Evolutionary conservation across 106 monocot species (phyloP).

Genomic region (Triglochin maritima): DNA sequence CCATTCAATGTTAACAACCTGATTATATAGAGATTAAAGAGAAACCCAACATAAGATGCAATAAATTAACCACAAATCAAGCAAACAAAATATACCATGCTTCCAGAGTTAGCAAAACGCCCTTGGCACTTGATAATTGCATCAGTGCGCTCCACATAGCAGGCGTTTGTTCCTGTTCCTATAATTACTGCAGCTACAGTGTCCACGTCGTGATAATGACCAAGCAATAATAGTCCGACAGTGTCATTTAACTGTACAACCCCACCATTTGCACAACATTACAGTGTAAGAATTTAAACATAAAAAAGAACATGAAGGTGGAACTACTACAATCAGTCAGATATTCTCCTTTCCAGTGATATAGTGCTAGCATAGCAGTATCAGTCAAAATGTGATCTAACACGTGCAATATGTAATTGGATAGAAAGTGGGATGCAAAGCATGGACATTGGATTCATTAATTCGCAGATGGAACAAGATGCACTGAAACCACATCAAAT

Average conservation of each 20-base stretch:
- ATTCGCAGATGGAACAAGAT: too few relatives aligned
- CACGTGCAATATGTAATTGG: too few relatives aligned
- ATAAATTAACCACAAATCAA: not conserved
- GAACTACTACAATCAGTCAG: too few relatives aligned
- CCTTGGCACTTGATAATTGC: slow-evolving; percentile 89
- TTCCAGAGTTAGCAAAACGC: slow-evolving; percentile 64
- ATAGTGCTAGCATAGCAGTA: too few relatives aligned
- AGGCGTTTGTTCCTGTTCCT: slow-evolving; percentile 81
- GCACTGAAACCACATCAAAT: too few relatives aligned
- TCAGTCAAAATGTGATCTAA: too few relatives aligned
- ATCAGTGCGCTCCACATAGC: slow-evolving; percentile 71
- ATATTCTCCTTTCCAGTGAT: too few relatives aligned
- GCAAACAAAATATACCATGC: slow-evolving; percentile 43
- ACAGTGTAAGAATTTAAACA: too few relatives aligned
- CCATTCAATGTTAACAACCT: slow-evolving; percentile 99
- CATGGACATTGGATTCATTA: too few relatives aligned
- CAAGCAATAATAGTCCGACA: slow-evolving; percentile 73
- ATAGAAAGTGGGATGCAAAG: not conserved
- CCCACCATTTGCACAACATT: too few relatives aligned
- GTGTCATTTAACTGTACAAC: slow-evolving; percentile 70
- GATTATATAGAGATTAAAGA: slow-evolving; percentile 1
- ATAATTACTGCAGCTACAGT: slow-evolving; percentile 79
- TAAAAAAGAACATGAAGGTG: too few relatives aligned
- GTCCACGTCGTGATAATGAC: slow-evolving; percentile 73
- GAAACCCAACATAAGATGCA: not conserved